These are phyloP conservation scores for Loxodes magnus DNA, from an alignment of 73 alveolate genomes.

Conservation along the genomic window DNA sequence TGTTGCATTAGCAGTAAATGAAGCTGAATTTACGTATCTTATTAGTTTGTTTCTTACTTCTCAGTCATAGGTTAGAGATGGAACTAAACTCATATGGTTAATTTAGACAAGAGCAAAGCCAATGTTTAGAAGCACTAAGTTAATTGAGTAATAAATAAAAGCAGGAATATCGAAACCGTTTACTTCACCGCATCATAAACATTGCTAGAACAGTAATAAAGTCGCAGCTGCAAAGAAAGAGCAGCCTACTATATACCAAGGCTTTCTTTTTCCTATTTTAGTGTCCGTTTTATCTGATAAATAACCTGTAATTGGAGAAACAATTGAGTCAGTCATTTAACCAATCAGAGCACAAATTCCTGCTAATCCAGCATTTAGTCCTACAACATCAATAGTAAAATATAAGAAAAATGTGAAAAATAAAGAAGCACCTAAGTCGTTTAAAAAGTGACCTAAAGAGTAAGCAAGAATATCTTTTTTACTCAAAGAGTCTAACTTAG, in stretches of 20 bases:
- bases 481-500: no score
- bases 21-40: constrained; percentile 26
- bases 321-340: constrained; percentile 63
- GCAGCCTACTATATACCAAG: constrained; percentile 69
- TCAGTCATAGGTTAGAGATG: constrained; percentile 32
- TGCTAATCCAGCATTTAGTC: not conserved
- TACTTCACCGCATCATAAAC: no score
- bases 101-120: constrained; percentile 43
- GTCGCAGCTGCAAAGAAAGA: no score
- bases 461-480: no score
- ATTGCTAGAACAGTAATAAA: no score
- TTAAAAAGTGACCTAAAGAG: constrained; percentile 46
- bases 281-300: constrained; percentile 50
- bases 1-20: constrained; percentile 33
- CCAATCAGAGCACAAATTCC: constrained; percentile 56
- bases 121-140: constrained; percentile 20
- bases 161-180: no score
- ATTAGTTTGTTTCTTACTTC: constrained; percentile 35
- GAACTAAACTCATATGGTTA: constrained; percentile 39
- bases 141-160: not conserved
- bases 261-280: constrained; percentile 57
- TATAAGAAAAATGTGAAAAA: constrained; percentile 27
- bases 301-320: constrained; percentile 66
- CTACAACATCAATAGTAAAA: not conserved
- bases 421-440: constrained; percentile 39